These are phyloP conservation scores for Globisporangium radiosum DNA, from an alignment of 352 stramenopile species.

Conservation along the genomic window DNA sequence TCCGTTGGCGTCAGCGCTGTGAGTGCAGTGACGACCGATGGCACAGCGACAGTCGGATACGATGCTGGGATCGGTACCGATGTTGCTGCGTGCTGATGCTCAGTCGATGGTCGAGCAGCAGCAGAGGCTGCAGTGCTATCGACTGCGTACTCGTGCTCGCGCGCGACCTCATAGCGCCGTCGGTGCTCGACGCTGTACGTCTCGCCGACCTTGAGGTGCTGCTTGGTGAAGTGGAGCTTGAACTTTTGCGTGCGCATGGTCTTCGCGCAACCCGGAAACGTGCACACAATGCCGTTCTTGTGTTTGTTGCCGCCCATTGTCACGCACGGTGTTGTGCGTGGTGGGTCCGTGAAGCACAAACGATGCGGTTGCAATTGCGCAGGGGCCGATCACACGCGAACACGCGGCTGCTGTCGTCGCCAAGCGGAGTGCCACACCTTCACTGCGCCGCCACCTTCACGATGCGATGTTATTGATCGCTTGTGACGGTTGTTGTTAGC, in stretches of 20 bases:
- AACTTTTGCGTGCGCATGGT: conserved; percentile 86
- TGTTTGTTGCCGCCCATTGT: conserved; percentile 60
- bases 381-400: too few relatives aligned
- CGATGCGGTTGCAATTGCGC: too few relatives aligned
- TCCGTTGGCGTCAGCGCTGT: not conserved
- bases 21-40: not conserved
- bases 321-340: too few relatives aligned
- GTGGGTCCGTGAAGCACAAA: too few relatives aligned
- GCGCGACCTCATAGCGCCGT: conserved; percentile 68
- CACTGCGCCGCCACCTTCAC: too few relatives aligned
- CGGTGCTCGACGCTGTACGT: conserved; percentile 74
- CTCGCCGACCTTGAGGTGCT: conserved; percentile 68
- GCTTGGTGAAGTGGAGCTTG: conserved; percentile 78
- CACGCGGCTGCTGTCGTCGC: too few relatives aligned
- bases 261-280: conserved; percentile 75
- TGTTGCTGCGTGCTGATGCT: not conserved
- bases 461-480: too few relatives aligned
- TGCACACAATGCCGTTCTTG: conserved; percentile 86
- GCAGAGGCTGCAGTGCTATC: not conserved
- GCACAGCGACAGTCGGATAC: not conserved
- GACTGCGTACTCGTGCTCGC: conserved; percentile 39
- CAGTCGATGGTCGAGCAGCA: not conserved
- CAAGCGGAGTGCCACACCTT: too few relatives aligned
- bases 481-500: too few relatives aligned
- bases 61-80: conserved; percentile 5